Base-by-base conservation (phyloP, 805 yeast species). In the Ogataea methanolica region DNA sequence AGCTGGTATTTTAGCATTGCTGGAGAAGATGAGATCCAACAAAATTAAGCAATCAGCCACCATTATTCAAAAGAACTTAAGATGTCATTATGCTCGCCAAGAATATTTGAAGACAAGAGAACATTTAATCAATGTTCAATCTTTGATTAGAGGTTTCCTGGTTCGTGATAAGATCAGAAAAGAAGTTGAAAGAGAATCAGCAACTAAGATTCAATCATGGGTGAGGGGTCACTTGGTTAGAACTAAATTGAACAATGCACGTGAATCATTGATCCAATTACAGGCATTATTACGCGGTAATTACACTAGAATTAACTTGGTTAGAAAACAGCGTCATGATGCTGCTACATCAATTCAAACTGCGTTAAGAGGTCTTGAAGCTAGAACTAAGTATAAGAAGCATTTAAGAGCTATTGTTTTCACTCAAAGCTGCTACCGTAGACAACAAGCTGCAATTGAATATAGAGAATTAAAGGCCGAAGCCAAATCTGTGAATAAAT, bases 1-100 rank as follows among this genome's bases (percentile, higher is more conserved):
- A 60, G 97, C 97, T 31, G 99, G 99, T 63, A 87, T 92, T 85
- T 74, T 92, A 65, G 98, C 97, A 4, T 82, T 82, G 53, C 75
- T 92, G 58, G 99, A 92, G 69, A 88, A 88, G 57, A 69, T 85
- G 61, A 82, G 97, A 67, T 72, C 90, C 33, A 87, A 85, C 52
- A 88, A 90, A 59, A 78, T 90, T 56, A 78, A 78, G 60, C 76
- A 72, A 44, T 83, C 96, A 41, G 97, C 97, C 5, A 83, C 82
- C 15, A 69, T 85, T 68, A 85, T 92, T 56, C 98, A 94, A 71
- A 89, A 88, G 75, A 79, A 85, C 59, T 71, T 91, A 63, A 79
- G 86, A 60, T 84, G 80, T 61, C 68, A 75, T 26, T 72, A 76
- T 55, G 80, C 78, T 63, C 85, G 92, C 59, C 76, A 78, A 47